Evolutionary conservation across 2,329 filamentous ascomycete species (phyloP).

Genomic region (Corynespora cassiicola): DNA sequence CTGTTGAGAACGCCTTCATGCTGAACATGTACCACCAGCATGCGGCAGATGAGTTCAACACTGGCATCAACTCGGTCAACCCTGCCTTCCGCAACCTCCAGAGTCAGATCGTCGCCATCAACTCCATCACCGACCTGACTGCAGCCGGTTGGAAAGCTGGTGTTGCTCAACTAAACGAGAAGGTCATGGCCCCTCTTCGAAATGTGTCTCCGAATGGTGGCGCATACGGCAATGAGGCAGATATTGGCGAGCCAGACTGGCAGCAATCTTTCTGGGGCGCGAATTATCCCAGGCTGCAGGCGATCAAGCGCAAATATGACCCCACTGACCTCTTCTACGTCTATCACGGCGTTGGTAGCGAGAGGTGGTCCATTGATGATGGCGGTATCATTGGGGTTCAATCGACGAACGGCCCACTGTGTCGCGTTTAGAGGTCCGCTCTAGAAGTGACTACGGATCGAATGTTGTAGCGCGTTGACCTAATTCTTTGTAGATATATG

Average conservation of each 20-base stretch:
- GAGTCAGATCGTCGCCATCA: constrained; percentile 30
- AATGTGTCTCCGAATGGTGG: constrained; percentile 32
- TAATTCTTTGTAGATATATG: no score
- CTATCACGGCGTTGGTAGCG: constrained; percentile 37
- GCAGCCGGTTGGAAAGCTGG: constrained; percentile 27
- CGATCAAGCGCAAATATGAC: constrained; percentile 38
- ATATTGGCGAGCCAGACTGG: constrained; percentile 48
- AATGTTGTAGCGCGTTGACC: no score
- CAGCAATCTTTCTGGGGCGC: constrained; percentile 49
- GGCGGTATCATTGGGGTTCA: constrained; percentile 37
- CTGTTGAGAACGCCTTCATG: constrained; percentile 27
- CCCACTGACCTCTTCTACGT: constrained; percentile 41
- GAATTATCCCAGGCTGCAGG: constrained; percentile 32
- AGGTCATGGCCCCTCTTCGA: constrained; percentile 32
- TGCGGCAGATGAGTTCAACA: constrained; percentile 21
- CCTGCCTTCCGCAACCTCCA: constrained; percentile 37
- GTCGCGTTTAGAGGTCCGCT: constrained; percentile 28
- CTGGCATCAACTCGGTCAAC: constrained; percentile 36
- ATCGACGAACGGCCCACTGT: constrained; percentile 37
- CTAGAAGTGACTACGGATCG: no score
- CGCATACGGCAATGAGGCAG: constrained; percentile 48
- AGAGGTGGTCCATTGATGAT: constrained; percentile 36
- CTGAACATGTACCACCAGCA: constrained; percentile 34
- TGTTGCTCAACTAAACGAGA: constrained; percentile 21
- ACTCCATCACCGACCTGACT: constrained; percentile 22